These are phyloP conservation scores for Podospora australis DNA, from an alignment of 495 filamentous ascomycete species.

Conservation along the genomic window DNA sequence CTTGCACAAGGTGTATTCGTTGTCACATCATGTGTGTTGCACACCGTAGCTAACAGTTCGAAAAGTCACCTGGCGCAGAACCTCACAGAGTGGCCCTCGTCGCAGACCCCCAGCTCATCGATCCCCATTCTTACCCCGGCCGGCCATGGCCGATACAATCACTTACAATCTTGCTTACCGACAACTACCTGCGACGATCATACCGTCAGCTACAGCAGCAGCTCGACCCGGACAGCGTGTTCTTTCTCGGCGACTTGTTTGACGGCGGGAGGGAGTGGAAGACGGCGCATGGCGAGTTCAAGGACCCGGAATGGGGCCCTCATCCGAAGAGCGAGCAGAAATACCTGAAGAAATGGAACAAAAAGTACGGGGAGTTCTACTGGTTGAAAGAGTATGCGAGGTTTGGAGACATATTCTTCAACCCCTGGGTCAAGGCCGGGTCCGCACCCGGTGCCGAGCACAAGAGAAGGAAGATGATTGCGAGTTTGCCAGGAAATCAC, in stretches of 20 bases:
- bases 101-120: conserved; percentile 95
- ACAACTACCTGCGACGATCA: conserved; percentile 77
- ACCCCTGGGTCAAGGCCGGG: conserved; percentile 49
- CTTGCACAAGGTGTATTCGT: too few relatives aligned
- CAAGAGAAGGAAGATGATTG: conserved; percentile 59
- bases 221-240: conserved; percentile 70
- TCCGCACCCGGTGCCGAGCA: conserved; percentile 29
- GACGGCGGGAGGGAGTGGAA: conserved; percentile 97
- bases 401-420: conserved; percentile 72
- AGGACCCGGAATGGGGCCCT: conserved; percentile 53
- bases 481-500: conserved; percentile 88
- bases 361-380: conserved; percentile 63
- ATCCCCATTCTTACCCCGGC: conserved; percentile 92
- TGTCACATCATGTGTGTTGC: too few relatives aligned
- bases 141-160: conserved; percentile 83
- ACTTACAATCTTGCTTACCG: conserved; percentile 74
- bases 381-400: conserved; percentile 79
- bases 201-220: conserved; percentile 64
- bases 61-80: conserved; percentile 62
- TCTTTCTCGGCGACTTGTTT: conserved; percentile 93
- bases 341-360: conserved; percentile 60
- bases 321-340: conserved; percentile 43
- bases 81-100: conserved; percentile 86
- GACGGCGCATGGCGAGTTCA: conserved; percentile 49
- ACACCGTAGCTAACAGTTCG: background rate